Evolutionary conservation across 352 stramenopile genomes (phyloP), one percentile per base, ranked within the genome.

Genomic region (Pythium pectinolyticum): DNA sequence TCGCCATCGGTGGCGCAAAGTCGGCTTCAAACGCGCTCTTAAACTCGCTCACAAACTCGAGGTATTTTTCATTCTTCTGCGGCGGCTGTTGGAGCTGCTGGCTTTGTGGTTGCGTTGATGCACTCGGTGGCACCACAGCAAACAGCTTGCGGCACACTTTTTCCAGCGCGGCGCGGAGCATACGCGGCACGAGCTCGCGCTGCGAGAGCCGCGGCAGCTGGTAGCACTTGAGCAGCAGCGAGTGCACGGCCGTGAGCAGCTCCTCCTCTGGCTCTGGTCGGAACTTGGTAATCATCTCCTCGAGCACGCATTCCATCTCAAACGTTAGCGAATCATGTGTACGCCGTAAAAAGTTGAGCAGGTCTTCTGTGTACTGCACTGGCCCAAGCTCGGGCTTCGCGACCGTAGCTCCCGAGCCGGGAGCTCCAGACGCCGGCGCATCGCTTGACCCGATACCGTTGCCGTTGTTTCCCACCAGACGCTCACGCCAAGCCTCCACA

Each of bases 251-350:
- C 6, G 90, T 97, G 17, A 99, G 78, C 57, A 99, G 82, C 71
- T 99, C 97, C 71, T 99, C 96, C 72, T 99, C 96, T 6, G 97
- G 97, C 53, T 97, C 97, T 17, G 95, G 95, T 1, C 97, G 90
- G 66, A 99, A 99, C 40, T 96, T 94, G 6, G 97, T 95, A 69
- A 99, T 99, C 66, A 99, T 88, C 67, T 99, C 96, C 77, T 99
- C 97, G 31, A 99, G 75, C 73, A 99, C 98, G 31, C 89, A 95
- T 80, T 99, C 97, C 79, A 99, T 96, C 69, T 98, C 92, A 67
- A 96, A 96, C 47, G 84, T 96, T 43, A 97, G 75, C 24, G 86
- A 82, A 58, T 94, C 83, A 66, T 90, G 89, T 59, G 84, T 88
- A 70, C 93, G 89, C 76, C 75, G 98, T 24, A 99, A 74, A 57